Evolutionary conservation across 2,329 filamentous ascomycete species (phyloP).

Genomic region (Metarhizium rileyi): DNA sequence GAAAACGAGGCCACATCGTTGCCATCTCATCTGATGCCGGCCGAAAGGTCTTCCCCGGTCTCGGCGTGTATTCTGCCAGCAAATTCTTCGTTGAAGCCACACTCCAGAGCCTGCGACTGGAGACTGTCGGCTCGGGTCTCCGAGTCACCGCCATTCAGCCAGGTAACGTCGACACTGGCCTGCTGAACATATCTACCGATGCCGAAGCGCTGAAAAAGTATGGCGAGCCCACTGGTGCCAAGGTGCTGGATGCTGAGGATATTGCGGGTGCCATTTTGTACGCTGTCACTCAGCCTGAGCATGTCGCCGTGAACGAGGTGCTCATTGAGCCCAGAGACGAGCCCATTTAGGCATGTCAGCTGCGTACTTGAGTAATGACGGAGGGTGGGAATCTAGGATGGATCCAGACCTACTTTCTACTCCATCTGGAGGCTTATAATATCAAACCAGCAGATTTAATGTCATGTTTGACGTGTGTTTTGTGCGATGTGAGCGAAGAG

Average conservation of each 20-base stretch:
- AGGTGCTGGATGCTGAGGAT: conserved; percentile 64
- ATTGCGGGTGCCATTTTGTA: conserved; percentile 65
- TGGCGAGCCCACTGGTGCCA: conserved; percentile 63
- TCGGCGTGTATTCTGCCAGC: conserved; percentile 73
- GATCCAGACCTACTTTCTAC: too few relatives aligned
- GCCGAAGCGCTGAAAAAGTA: conserved; percentile 69
- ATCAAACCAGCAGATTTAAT: neutral
- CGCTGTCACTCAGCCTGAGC: conserved; percentile 61
- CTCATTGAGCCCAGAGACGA: conserved; percentile 70
- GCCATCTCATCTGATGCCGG: conserved; percentile 77
- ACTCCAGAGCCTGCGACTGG: conserved; percentile 62
- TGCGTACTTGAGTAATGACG: neutral
- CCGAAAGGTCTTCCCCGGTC: conserved; percentile 70
- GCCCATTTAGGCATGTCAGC: conserved; percentile 43
- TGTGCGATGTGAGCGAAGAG: too few relatives aligned
- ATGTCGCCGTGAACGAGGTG: conserved; percentile 73
- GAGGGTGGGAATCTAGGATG: too few relatives aligned
- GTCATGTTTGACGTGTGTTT: too few relatives aligned
- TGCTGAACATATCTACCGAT: conserved; percentile 67
- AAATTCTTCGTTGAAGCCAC: conserved; percentile 83
- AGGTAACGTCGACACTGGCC: conserved; percentile 64
- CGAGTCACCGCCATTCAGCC: conserved; percentile 69
- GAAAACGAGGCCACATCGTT: conserved; percentile 62
- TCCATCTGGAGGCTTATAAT: neutral
- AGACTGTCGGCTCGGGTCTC: conserved; percentile 65